Evolutionary conservation across 805 yeast genomes (phyloP), one percentile per base, ranked within the genome.

Genomic region (Kockiozyma suomiensis): DNA sequence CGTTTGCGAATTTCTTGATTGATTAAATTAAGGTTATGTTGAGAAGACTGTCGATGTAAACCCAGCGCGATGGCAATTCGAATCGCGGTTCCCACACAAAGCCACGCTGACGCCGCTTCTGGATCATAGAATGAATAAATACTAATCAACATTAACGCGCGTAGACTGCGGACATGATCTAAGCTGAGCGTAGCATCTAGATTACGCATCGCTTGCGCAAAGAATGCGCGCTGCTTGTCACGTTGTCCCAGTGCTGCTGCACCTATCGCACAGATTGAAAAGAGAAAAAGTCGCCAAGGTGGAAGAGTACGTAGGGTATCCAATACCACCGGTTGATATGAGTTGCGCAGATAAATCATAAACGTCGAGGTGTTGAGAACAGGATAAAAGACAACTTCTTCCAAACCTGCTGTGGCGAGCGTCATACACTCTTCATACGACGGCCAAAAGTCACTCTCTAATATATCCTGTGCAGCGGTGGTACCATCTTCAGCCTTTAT

Each of bases 71-170:
- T 53, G 25, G 68, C 58, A 7, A 70, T 68, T 13, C 73, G 65
- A 25, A 62, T 52, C 3, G 73, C 70, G 12, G 64, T 56, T 7
- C 75, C 75, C 7, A 69, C 67, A 1, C 69, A 53, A 19, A 69
- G 58, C 74, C 74, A 73, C 4, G 72, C 73, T 42, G 69, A 67
- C 1, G 70, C 64, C 28, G 72, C 68, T 53, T 64, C 62, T 3
- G 69, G 71, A 40, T 61, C 67, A 17, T 67, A 66, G 45, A 63
- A 55, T 48, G 73, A 71, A 47, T 61, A 66, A 32, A 66, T 50
- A 12, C 69, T 65, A 15, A 68, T 13, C 5, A 58, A 42, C 25
- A 55, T 26, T 3, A 61, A 30, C 2, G 51, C 32, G 7, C 65
- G 35, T n/a, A 61, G 28, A 1, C 57, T 28, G 3, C 65, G 62